Evolutionary conservation across 2,329 filamentous ascomycete species (phyloP), one percentile per base, ranked within the genome.

Genomic region (Sporothrix protearum): DNA sequence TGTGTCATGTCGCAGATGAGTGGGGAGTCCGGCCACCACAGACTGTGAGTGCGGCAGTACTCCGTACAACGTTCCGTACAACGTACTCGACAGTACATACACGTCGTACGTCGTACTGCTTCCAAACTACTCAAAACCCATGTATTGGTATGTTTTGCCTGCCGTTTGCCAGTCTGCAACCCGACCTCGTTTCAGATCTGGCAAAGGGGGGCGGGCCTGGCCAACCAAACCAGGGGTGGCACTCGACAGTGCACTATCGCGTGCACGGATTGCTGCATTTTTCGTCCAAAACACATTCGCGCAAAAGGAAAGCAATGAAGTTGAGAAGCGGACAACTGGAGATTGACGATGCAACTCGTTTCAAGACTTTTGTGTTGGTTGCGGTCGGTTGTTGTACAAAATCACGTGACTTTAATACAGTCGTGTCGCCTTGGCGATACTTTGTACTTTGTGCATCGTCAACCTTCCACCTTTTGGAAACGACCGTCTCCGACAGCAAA

Each of bases 1-100:
- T 28, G 67, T 30, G 2, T 30, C 36, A 3, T 36, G 68, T 69
- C 68, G 42, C 68, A 69, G 55, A 49, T 59, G 39, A 36, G 68
- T 69, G 68, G 67, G 51, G 51, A 47, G 30, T 69, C 51, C 30
- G 36, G 59, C 36, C 36, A 45, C 36, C 59, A 45, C 12, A 45
- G 59, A 39, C 10, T 14, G 59, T 14, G 59, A 28, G 59, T 64
- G 36, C n/a, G 22, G n/a, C n/a, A n/a, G n/a, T n/a, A n/a, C n/a
- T n/a, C n/a, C n/a, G n/a, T n/a, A n/a, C n/a, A n/a, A n/a, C n/a
- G n/a, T n/a, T n/a, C n/a, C n/a, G n/a, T n/a, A n/a, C n/a, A n/a
- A 28, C 59, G 36, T 42, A 22, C 30, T 36, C 16, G 8, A n/a
- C 22, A 12, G 19, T 47, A 47, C 42, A 5, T 14, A 3, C 14